Evolutionary conservation across 2,329 filamentous ascomycete genomes (phyloP).

Genomic region (Aspergillus tamarii): DNA sequence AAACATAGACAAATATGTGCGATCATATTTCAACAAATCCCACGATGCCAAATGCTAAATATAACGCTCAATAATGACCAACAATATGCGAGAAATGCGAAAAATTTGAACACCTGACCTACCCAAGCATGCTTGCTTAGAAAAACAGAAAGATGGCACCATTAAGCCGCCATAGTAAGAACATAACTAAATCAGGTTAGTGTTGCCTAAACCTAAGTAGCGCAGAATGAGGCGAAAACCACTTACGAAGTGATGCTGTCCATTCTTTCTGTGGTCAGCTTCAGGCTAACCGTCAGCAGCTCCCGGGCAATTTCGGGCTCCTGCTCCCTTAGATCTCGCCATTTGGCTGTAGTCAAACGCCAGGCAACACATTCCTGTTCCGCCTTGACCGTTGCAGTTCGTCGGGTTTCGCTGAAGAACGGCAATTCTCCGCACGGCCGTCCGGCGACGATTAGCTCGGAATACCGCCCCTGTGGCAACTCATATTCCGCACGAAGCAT

Average conservation of each 20-base stretch:
- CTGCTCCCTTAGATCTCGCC: constrained; percentile 71
- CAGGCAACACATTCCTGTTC: constrained; percentile 83
- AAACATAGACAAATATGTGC: neutral
- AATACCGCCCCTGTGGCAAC: constrained; percentile 83
- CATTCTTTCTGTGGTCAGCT: constrained; percentile 94
- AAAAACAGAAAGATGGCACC: constrained; percentile 5
- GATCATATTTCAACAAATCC: neutral
- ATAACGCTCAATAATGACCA: constrained; percentile 4
- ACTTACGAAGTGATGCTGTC: constrained; percentile 65
- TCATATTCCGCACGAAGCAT: constrained; percentile 90
- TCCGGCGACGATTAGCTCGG: constrained; percentile 89
- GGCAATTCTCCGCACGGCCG: constrained; percentile 95
- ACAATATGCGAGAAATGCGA: neutral
- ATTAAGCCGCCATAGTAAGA: constrained; percentile 37
- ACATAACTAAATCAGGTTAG: constrained; percentile 29
- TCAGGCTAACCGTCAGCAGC: constrained; percentile 82
- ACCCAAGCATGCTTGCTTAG: constrained; percentile 2
- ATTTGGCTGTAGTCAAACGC: constrained; percentile 73
- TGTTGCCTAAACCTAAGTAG: neutral
- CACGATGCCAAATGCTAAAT: neutral
- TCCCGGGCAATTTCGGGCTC: constrained; percentile 81
- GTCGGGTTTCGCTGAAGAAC: constrained; percentile 87
- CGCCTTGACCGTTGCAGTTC: constrained; percentile 83
- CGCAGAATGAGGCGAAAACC: constrained; percentile 2
- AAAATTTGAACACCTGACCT: neutral